Percentiles rank a stretch among this genome's conserved stretches.
Conservation (phyloP, 495 filamentous ascomycete species). For the Hyaloscypha finlandica region DNA sequence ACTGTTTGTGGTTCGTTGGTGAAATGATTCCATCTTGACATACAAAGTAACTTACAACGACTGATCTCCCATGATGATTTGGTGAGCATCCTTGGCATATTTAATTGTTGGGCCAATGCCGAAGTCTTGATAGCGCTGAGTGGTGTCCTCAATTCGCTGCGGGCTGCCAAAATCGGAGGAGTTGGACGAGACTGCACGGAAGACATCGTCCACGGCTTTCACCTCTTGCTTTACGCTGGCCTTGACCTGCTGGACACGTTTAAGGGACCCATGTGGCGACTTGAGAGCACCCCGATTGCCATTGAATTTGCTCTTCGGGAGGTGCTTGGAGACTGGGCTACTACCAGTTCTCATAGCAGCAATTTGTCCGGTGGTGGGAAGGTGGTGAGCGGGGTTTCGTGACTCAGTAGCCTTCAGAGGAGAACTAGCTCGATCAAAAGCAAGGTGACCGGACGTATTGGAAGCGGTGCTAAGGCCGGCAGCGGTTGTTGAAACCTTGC, state of each 20-base stretch:
- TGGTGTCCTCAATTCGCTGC: not conserved
- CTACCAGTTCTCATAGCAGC: not conserved
- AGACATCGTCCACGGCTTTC: not conserved
- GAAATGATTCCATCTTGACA: not conserved
- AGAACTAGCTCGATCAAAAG: not conserved
- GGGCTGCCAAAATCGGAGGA: too few species aligned
- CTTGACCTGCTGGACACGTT: not conserved
- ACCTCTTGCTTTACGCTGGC: not conserved
- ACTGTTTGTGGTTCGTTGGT: not conserved
- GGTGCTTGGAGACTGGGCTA: not conserved
- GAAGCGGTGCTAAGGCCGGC: not conserved
- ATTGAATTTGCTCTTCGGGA: not conserved
- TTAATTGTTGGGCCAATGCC: conserved; percentile 8
- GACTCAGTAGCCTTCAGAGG: not conserved
- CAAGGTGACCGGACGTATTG: not conserved
- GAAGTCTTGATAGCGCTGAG: not conserved
- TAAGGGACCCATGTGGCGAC: not conserved
- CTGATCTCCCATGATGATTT: conserved; percentile 13
- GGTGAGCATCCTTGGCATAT: conserved; percentile 1
- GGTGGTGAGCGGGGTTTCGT: not conserved
- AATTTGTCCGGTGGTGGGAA: not conserved
- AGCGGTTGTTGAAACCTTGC: not conserved
- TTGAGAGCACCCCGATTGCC: not conserved
- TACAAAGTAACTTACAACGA: not conserved
- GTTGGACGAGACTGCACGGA: not conserved